Evolutionary conservation across 768 basidiomycete genomes (phyloP).

Genomic region (Butyriboletus loyo): DNA sequence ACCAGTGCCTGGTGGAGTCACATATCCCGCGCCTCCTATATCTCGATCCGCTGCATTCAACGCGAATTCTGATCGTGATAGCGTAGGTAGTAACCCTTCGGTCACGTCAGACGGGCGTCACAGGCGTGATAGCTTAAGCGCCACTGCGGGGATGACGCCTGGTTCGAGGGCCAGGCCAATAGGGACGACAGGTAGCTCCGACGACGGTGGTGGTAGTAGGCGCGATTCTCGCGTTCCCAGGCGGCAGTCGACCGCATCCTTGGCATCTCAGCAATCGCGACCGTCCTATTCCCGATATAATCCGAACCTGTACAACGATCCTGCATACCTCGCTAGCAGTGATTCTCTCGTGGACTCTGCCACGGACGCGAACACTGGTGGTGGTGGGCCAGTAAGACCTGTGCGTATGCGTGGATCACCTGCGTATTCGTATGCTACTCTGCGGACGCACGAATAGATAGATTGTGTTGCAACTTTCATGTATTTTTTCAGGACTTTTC

Average conservation of each 20-base stretch:
- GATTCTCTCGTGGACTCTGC: slow-evolving; percentile 27
- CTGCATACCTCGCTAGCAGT: slow-evolving; percentile 22
- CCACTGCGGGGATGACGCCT: slow-evolving; percentile 28
- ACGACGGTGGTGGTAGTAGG: not conserved
- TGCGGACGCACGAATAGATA: slow-evolving; percentile 14
- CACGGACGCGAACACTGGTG: slow-evolving; percentile 25
- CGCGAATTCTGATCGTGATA: not conserved
- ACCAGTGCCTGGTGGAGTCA: slow-evolving; percentile 23
- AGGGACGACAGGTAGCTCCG: slow-evolving; percentile 6
- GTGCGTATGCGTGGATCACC: slow-evolving; percentile 21
- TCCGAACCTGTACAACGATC: slow-evolving; percentile 26
- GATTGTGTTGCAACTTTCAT: too few species aligned
- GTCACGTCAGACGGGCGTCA: slow-evolving; percentile 26
- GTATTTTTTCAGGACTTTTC: not conserved
- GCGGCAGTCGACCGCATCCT: slow-evolving; percentile 25
- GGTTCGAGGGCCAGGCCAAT: slow-evolving; percentile 11
- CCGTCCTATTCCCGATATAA: slow-evolving; percentile 19
- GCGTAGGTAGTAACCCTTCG: slow-evolving; percentile 14
- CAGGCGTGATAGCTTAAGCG: slow-evolving; percentile 20
- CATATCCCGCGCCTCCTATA: slow-evolving; percentile 29
- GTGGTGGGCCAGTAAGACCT: slow-evolving; percentile 18
- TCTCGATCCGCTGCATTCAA: slow-evolving; percentile 21
- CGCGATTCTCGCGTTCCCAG: slow-evolving; percentile 13
- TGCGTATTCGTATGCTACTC: slow-evolving; percentile 14
- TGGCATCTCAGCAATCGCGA: slow-evolving; percentile 17